Percentiles rank a stretch among this genome's conserved stretches.
Conservation (phyloP, 2,329 filamentous ascomycete species). For the Neurospora crassa region DNA sequence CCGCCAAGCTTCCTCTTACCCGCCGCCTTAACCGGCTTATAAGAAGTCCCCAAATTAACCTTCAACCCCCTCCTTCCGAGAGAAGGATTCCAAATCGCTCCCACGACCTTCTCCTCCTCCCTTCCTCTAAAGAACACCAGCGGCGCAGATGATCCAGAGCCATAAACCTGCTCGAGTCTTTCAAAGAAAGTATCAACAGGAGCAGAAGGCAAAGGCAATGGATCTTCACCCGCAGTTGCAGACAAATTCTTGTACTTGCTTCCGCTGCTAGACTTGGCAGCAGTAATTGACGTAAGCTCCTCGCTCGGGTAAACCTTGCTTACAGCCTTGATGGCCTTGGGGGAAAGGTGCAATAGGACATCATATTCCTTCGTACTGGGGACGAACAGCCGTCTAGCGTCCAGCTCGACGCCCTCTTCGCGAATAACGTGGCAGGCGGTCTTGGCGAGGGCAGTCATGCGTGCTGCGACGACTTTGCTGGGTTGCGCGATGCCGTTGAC, state of each 20-base stretch:
- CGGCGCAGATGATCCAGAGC: slow-evolving; percentile 47
- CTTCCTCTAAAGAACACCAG: slow-evolving; percentile 74
- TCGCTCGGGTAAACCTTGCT: slow-evolving; percentile 27
- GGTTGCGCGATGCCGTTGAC: slow-evolving; percentile 43
- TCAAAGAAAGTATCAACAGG: background rate
- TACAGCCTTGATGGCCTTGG: slow-evolving; percentile 38
- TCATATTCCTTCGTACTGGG: slow-evolving; percentile 71
- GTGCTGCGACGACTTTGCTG: slow-evolving; percentile 70
- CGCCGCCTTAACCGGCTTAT: slow-evolving; percentile 37
- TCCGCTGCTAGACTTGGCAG: background rate
- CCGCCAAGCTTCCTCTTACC: slow-evolving; percentile 17
- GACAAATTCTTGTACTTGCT: slow-evolving; percentile 73
- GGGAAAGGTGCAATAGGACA: slow-evolving; percentile 65
- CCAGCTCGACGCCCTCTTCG: slow-evolving; percentile 35
- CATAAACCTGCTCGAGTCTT: background rate
- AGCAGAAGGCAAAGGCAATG: slow-evolving; percentile 33
- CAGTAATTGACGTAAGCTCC: background rate
- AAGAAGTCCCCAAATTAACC: slow-evolving; percentile 60
- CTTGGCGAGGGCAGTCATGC: slow-evolving; percentile 73
- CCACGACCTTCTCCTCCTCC: slow-evolving; percentile 43
- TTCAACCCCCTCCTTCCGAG: slow-evolving; percentile 53
- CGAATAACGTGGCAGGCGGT: slow-evolving; percentile 58
- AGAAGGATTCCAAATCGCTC: slow-evolving; percentile 49
- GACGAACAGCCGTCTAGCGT: slow-evolving; percentile 58
- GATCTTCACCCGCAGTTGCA: slow-evolving; percentile 37